Base-by-base conservation (phyloP, 2,329 filamentous ascomycete genomes). In the Emmonsia crescens region DNA sequence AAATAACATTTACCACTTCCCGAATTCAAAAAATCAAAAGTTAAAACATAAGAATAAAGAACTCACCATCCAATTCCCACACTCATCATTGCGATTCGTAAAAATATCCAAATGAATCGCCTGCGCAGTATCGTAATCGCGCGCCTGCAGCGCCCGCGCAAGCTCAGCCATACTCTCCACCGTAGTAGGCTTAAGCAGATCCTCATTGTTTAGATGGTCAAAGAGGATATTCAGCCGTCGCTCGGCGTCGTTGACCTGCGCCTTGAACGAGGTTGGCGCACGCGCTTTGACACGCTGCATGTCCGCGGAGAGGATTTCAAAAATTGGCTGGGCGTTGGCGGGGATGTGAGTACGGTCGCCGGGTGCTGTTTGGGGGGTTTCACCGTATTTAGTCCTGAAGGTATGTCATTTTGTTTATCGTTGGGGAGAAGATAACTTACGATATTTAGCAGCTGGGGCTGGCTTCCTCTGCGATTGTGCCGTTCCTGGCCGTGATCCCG, bases 191-290 rank as follows among this genome's bases (percentile, higher is more conserved):
- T 88, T 89, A 60, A 97, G 80, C 48, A 96, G 80, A 70, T 97
- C 92, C 71, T 92, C 89, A 67, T 97, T 97, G 81, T 97, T 99
- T 55, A 99, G 81, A 74, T 96, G 91, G 72, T 99, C 93, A 73
- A 96, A 97, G n/a, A 99, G 80, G 57, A 96, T 86, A 69, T 89
- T 89, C 63, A 99, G 82, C 33, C 94, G 86, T 77, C 96, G 96
- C 73, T 96, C 90, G 1, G 92, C 94, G 73, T 97, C 94, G 69
- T 91, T 89, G 24, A 99, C 91, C 73, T 97, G 92, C 16, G 86
- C 83, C 65, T 89, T 87, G 77, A 94, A 96, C 19, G 87, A 86
- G n/a, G 87, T 80, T 21, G 94, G 94, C 0, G 94, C 94, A 67
- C 90, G 88, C 38, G 86, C 78, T 63, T 92, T 92, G 61, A 99